phyloP scores from a whole-genome alignment of 129 eudicot genomes.

The Helianthus annuus region DNA sequence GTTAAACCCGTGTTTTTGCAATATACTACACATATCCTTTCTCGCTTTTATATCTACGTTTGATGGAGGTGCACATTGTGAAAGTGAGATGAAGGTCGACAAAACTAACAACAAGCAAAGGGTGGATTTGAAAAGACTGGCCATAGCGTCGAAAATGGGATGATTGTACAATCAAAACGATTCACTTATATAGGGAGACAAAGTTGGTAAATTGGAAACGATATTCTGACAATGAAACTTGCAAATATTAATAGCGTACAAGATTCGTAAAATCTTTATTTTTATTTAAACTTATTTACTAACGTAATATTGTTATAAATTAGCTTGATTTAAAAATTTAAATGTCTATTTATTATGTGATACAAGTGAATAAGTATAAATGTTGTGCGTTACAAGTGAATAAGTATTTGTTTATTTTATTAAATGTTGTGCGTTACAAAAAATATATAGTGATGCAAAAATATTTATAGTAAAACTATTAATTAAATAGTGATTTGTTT shows the following conservation, averaged over 20 bases:
- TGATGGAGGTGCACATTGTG: conserved; percentile 2
- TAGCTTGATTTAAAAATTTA: too few relatives aligned
- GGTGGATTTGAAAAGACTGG: conserved; percentile 14
- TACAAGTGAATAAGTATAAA: too few relatives aligned
- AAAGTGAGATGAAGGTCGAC: neutral
- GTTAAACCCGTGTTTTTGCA: conserved; percentile 33
- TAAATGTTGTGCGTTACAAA: too few relatives aligned
- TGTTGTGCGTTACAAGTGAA: too few relatives aligned
- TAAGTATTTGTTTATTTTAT: too few relatives aligned
- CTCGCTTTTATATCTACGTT: neutral
- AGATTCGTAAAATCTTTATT: too few relatives aligned
- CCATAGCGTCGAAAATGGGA: conserved; percentile 21
- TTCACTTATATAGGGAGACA: conserved; percentile 12
- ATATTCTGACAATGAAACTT: neutral
- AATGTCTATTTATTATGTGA: too few relatives aligned
- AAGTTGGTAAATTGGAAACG: neutral
- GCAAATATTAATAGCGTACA: neutral
- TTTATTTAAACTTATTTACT: too few relatives aligned
- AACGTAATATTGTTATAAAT: too few relatives aligned
- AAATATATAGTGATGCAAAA: too few relatives aligned
- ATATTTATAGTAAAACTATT: too few relatives aligned
- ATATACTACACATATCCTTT: conserved; percentile 4
- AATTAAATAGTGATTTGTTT: too few relatives aligned
- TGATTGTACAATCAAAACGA: neutral
- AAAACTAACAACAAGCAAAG: conserved; percentile 14